Evolutionary conservation across 306 rosid species (phyloP).

Genomic region (Crotalaria pallida): DNA sequence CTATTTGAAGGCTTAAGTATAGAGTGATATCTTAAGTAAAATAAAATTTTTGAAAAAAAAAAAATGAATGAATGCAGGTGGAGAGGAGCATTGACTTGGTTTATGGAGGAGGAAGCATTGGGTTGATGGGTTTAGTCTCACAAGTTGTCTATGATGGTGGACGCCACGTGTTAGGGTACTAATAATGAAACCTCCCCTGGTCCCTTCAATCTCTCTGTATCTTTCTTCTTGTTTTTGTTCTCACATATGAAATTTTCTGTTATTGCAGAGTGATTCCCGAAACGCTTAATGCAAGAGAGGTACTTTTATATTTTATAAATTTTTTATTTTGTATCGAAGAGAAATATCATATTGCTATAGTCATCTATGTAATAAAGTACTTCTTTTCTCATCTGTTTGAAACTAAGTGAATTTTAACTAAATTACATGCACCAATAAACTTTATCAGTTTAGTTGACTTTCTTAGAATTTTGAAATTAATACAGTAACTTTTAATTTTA

Average conservation of each 20-base stretch:
- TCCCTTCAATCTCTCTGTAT: not conserved
- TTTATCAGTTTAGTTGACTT: no score
- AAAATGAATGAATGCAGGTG: conserved; percentile 45
- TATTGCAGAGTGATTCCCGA: conserved; percentile 75
- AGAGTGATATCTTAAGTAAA: not conserved
- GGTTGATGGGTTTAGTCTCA: conserved; percentile 84
- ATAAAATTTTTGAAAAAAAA: not conserved
- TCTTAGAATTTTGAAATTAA: no score
- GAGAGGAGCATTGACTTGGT: conserved; percentile 91
- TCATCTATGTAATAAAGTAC: not conserved
- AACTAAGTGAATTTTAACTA: not conserved
- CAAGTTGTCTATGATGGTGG: conserved; percentile 91
- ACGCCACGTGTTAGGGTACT: conserved; percentile 95
- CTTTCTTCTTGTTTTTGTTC: not conserved
- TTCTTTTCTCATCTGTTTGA: no score
- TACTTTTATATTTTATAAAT: conserved; percentile 5
- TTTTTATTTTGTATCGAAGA: not conserved
- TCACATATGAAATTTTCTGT: not conserved
- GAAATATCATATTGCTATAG: not conserved
- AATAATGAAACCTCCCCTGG: no score
- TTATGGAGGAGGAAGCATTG: conserved; percentile 98
- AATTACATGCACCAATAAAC: no score
- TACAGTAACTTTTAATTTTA: no score
- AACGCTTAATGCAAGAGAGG: conserved; percentile 93
- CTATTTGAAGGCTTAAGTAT: not conserved